Evolutionary conservation across 2,329 filamentous ascomycete genomes (phyloP).

Genomic region (Daldinia sp.): DNA sequence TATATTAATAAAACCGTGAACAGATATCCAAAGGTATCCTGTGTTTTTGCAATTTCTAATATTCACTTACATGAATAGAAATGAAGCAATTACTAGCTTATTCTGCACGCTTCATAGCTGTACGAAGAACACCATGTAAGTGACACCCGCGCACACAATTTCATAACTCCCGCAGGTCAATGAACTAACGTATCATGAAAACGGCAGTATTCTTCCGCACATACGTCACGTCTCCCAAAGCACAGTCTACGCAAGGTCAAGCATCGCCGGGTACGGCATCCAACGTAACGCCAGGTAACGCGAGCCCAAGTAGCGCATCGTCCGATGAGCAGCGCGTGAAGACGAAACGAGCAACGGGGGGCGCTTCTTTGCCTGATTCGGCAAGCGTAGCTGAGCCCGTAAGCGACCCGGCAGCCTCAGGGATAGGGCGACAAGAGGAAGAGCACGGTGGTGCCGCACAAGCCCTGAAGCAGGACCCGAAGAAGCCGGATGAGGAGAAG

Average conservation of each 20-base stretch:
- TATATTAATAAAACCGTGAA: too few species aligned
- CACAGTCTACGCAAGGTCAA: background rate
- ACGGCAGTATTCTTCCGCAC: background rate
- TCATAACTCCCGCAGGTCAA: background rate
- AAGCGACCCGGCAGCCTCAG: background rate
- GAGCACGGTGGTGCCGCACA: background rate
- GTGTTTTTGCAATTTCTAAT: background rate
- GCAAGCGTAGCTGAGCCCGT: slow-evolving; percentile 7
- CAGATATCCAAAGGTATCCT: background rate
- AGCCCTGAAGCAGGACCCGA: background rate
- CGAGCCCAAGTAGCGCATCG: slow-evolving; percentile 1
- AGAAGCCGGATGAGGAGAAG: background rate
- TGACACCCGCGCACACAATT: background rate
- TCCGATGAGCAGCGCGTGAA: slow-evolving; percentile 5
- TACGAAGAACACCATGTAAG: background rate
- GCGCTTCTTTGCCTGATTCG: background rate
- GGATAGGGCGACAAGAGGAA: background rate
- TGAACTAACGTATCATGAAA: too few species aligned
- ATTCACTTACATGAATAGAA: too few species aligned
- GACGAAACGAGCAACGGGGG: background rate
- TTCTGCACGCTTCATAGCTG: too few species aligned
- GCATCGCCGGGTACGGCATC: slow-evolving; percentile 1
- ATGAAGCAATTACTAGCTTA: too few species aligned
- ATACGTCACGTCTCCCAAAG: background rate
- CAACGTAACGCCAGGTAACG: background rate